These are phyloP conservation scores for Climacium dendroides DNA, from an alignment of 225 moss, liverwort and hornwort genomes.

Conservation along the genomic window DNA sequence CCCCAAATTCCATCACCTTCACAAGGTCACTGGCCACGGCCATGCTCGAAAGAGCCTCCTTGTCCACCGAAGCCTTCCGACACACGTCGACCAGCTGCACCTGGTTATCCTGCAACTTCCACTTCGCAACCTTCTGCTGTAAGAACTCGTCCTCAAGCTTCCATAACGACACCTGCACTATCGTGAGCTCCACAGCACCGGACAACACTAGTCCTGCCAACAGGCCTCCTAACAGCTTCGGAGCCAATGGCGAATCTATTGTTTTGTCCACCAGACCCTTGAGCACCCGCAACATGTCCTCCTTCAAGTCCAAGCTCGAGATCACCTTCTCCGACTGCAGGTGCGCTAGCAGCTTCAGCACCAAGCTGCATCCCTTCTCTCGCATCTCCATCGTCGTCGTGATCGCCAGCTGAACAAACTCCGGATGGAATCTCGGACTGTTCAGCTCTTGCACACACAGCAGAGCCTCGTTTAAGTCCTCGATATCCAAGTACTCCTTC, in stretches of 20 bases:
- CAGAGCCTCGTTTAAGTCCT: constrained; percentile 58
- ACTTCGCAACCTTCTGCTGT: constrained; percentile 22
- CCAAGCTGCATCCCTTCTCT: constrained; percentile 52
- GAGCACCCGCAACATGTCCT: constrained; percentile 29
- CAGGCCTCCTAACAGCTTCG: constrained; percentile 48
- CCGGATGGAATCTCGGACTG: constrained; percentile 42
- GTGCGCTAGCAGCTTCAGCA: constrained; percentile 57
- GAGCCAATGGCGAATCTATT: constrained; percentile 66
- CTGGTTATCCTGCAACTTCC: constrained; percentile 11
- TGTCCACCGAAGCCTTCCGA: constrained; percentile 18
- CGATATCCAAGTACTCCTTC: constrained; percentile 62
- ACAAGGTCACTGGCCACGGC: background rate
- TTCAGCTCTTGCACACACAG: constrained; percentile 73
- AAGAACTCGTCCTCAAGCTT: constrained; percentile 47
- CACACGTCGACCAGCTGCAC: background rate
- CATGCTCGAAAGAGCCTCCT: constrained; percentile 15
- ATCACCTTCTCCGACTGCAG: constrained; percentile 16
- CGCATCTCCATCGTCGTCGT: constrained; percentile 46
- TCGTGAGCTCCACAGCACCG: constrained; percentile 29
- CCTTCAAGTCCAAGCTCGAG: constrained; percentile 36
- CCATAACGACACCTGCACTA: constrained; percentile 32
- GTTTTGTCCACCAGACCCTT: constrained; percentile 52
- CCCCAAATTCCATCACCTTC: constrained; percentile 37
- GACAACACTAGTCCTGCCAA: constrained; percentile 29
- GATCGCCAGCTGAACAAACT: constrained; percentile 54